Conservation (phyloP, 805 yeast genomes). For the Tetrapisispora taiwanensis region DNA sequence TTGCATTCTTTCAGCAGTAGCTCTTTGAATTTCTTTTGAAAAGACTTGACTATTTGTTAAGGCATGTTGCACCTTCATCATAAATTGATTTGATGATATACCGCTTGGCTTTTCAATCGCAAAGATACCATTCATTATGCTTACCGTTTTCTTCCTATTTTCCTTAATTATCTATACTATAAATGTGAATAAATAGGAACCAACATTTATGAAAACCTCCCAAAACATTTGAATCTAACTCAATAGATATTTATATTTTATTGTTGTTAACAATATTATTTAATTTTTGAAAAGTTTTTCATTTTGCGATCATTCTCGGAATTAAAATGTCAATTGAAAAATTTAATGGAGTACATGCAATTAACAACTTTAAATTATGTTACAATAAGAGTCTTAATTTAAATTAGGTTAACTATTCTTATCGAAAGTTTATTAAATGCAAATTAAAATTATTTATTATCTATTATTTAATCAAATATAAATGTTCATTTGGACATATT, state of each 20-base stretch:
- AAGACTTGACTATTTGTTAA: conserved; percentile 54
- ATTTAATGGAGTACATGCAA: too few species aligned
- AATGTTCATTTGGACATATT: not conserved
- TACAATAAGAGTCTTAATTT: too few species aligned
- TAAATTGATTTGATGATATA: conserved; percentile 63
- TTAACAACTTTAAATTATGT: too few species aligned
- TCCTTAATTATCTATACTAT: too few species aligned
- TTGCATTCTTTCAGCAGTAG: conserved; percentile 38
- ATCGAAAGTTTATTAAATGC: not conserved
- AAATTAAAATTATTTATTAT: not conserved
- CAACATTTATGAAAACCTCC: too few species aligned
- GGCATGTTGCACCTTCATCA: conserved; percentile 52
- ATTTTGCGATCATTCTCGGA: too few species aligned
- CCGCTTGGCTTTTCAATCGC: conserved; percentile 89
- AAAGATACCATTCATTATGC: conserved; percentile 79
- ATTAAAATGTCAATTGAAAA: too few species aligned
- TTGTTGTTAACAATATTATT: not conserved
- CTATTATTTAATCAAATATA: not conserved
- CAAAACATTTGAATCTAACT: too few species aligned
- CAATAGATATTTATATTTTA: too few species aligned
- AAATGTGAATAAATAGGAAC: too few species aligned
- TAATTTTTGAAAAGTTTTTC: not conserved
- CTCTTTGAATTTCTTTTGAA: conserved; percentile 40
- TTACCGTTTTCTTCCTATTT: not conserved
- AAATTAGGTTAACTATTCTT: too few species aligned